Evolutionary conservation across 2,329 filamentous ascomycete species (phyloP), one percentile per base, ranked within the genome.

Genomic region (Eurotiales sp.): DNA sequence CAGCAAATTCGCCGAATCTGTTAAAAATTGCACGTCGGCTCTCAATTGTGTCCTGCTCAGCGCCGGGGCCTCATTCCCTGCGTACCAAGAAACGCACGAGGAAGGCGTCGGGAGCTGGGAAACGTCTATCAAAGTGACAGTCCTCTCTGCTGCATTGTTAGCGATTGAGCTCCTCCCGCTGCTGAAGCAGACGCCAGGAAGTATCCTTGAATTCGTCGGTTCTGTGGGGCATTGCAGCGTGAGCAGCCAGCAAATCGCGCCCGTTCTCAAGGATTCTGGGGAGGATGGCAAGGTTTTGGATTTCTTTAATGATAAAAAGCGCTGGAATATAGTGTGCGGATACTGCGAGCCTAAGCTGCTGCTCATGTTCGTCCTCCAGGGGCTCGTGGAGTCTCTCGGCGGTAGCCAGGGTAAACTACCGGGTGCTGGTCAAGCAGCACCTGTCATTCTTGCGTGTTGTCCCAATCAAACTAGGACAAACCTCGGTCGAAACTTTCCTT

Each of bases 351-450:
- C 50, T 19, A 52, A 52, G 21, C 14, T 52, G 21, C 17, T 52
- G 21, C 44, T 52, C 27, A 52, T 52, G 50, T 52, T 52, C 30
- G 50, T 52, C n/a, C 50, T 52, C 7, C 36, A 52, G 39, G 50
- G 50, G 4, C 37, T 52, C 8, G 50, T 52, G 1, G 22, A 52
- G 44, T 42, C 43, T 37, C 50, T 52, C 14, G 50, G 50, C 14
- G 50, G 50, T 8, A 29, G n/a, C 15, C 36, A 52, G 25, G 50
- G 50, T 1, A 41, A 22, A 25, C 14, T 51, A 4, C 23, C 32
- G 12, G 8, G 17, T 5, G 32, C 36, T 21, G 14, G 15, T 10
- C 10, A 19, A 11, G 23, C 10, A 15, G n/a, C 23, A 10, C 50
- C 50, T 21, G 12, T 52, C 7, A 21, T 52, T 14, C 25, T 52